Base-by-base conservation (phyloP, 768 basidiomycete genomes). In the Mycena rosella region DNA sequence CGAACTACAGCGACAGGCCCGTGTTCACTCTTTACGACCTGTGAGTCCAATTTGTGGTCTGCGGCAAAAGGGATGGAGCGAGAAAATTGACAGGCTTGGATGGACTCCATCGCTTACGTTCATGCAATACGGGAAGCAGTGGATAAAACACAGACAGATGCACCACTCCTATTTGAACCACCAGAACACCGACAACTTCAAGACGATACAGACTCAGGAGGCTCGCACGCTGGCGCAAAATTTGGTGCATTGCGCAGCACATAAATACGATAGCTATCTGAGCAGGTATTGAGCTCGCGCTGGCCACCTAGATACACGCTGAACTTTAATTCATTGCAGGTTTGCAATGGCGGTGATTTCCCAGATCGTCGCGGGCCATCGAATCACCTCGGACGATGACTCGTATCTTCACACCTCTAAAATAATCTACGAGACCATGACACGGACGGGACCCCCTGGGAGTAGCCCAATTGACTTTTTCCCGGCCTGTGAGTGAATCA, bases 361-460 rank as follows among this genome's bases (percentile, higher is more conserved):
- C 17, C 65, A 65, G 27, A 67, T 76, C 24, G 72, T 79, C 3
- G 81, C 79, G 56, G 82, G 83, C 3, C 76, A 81, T 36, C 67
- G 70, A 11, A 70, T 81, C 32, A 65, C 69, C 10, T 74, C 74
- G 4, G 65, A 72, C 36, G 77, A 81, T 7, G 84, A 87, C 60
- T 77, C 77, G 3, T 78, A 81, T 55, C 71, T 87, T n/a, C 45
- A 72, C 6, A 68, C 80, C 30, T 63, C 62, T 24, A 72, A 67
- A 38, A 77, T 66, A 70, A 72, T 44, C 26, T 78, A 70, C 61
- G 81, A 73, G 57, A 78, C 14, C 42, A 26, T 61, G 29, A 2
- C 34, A 1, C 47, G 29, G 2, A 18, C 65, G 18, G 69, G 54
- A 5, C 44, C 63, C 10, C 64, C 66, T 6, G 74, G 69, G 3